Evolutionary conservation across 2,329 filamentous ascomycete genomes (phyloP).

Genomic region (Fusarium nisikadoi): DNA sequence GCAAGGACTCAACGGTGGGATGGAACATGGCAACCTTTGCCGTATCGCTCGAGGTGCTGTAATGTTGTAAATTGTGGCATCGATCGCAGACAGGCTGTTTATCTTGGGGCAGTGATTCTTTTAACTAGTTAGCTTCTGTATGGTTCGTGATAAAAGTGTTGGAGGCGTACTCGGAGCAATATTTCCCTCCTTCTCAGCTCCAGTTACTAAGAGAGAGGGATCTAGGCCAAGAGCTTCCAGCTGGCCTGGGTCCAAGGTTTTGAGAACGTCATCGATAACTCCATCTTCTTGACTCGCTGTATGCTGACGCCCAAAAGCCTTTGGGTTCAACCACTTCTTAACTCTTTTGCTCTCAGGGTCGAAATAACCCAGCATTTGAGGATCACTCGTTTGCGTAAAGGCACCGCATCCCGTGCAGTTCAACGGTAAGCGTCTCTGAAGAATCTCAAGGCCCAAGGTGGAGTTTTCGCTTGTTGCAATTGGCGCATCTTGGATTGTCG

Average conservation of each 20-base stretch:
- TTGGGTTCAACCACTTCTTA: conserved; percentile 55
- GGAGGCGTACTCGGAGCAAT: conserved; percentile 31
- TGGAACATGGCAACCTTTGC: conserved; percentile 74
- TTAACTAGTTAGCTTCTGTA: conserved; percentile 18
- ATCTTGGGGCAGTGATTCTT: conserved; percentile 28
- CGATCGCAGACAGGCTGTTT: conserved; percentile 80
- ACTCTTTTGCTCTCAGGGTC: conserved; percentile 63
- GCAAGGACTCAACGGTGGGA: conserved; percentile 82
- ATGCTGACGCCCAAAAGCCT: conserved; percentile 20
- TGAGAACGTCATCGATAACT: conserved; percentile 59
- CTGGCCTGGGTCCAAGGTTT: conserved; percentile 53
- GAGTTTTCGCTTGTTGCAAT: background rate
- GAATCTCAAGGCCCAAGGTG: background rate
- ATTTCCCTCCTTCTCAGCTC: conserved; percentile 39
- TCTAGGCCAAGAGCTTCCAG: conserved; percentile 60
- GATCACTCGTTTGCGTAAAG: conserved; percentile 65
- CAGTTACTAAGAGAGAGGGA: conserved; percentile 51
- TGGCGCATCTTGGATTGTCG: conserved; percentile 10
- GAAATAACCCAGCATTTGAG: conserved; percentile 67
- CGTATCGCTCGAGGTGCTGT: conserved; percentile 67
- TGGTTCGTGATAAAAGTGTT: background rate
- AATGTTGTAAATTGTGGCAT: conserved; percentile 84
- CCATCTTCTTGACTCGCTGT: conserved; percentile 53
- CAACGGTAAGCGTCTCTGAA: conserved; percentile 57
- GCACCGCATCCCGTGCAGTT: conserved; percentile 74